Percentiles rank a stretch among this genome's conserved stretches.
phyloP scores from a whole-genome alignment of 2,329 filamentous ascomycete genomes.

The Ampelomyces quisqualis region DNA sequence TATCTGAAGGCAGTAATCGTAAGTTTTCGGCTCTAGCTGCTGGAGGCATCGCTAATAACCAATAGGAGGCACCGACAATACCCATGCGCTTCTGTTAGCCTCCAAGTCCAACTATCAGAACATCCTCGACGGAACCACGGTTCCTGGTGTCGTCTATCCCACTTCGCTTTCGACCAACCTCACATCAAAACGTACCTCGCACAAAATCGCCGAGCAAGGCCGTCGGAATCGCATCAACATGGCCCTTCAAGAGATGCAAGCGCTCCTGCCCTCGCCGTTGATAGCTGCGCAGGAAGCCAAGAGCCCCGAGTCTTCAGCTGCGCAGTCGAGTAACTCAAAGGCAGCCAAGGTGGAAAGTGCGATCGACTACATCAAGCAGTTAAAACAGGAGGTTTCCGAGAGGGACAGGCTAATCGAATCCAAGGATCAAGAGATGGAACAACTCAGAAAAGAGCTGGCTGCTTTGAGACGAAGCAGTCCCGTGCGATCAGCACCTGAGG shows the following conservation, averaged over 20 bases:
- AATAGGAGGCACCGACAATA: conserved; percentile 55
- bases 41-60: conserved; percentile 11
- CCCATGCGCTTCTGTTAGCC: conserved; percentile 73
- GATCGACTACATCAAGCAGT: conserved; percentile 87
- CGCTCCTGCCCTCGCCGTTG: conserved; percentile 67
- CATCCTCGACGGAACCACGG: conserved; percentile 86
- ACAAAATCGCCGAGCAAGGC: conserved; percentile 97
- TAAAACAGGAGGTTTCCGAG: conserved; percentile 71
- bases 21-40: conserved; percentile 34
- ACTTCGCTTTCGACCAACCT: conserved; percentile 89
- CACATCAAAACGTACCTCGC: conserved; percentile 93
- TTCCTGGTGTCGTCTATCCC: conserved; percentile 88
- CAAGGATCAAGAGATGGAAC: conserved; percentile 62
- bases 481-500: conserved; percentile 9
- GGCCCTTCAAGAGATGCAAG: conserved; percentile 86
- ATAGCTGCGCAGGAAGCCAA: conserved; percentile 34
- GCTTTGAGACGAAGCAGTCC: conserved; percentile 27
- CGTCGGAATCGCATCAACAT: conserved; percentile 93
- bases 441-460: conserved; percentile 54
- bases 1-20: conserved; percentile 64
- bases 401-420: conserved; percentile 64
- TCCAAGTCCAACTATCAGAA: conserved; percentile 99
- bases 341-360: conserved; percentile 97
- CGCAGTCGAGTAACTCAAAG: conserved; percentile 64
- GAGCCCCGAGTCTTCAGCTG: conserved; percentile 42